Percentiles rank a stretch among this genome's conserved stretches.
These are phyloP conservation scores for Bretziella fagacearum DNA, from an alignment of 2,329 filamentous ascomycete genomes.

Conservation along the genomic window DNA sequence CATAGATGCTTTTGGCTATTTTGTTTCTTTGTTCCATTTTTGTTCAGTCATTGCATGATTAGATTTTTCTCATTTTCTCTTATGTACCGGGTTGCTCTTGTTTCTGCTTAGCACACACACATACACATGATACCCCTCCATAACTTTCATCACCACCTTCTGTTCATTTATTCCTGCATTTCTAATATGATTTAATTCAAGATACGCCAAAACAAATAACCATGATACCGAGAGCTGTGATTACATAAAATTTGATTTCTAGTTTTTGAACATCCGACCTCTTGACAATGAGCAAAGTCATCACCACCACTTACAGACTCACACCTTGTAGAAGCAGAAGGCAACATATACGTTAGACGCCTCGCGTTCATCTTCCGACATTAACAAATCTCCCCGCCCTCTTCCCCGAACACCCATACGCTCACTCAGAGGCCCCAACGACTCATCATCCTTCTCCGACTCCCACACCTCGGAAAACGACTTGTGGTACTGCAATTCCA, in stretches of 20 bases:
- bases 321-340: constrained; percentile 96
- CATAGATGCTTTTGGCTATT: constrained; percentile 4
- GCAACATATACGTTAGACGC: constrained; percentile 82
- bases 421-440: constrained; percentile 71
- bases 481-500: constrained; percentile 88
- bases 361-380: constrained; percentile 79
- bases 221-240: too few species aligned
- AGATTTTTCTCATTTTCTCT: not conserved
- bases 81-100: too few species aligned
- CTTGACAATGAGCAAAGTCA: too few species aligned
- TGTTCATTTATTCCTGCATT: too few species aligned
- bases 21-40: constrained; percentile 2
- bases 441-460: constrained; percentile 69
- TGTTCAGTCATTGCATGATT: not conserved
- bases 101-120: not conserved
- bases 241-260: too few species aligned
- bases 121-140: not conserved
- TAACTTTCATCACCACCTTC: too few species aligned
- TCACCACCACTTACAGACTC: too few species aligned
- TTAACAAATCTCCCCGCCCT: constrained; percentile 46
- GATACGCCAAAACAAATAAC: too few species aligned
- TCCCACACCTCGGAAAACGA: constrained; percentile 84
- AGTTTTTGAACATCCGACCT: not conserved
- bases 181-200: too few species aligned
- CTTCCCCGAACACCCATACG: constrained; percentile 84